A percentile compares a stretch with the other conserved stretches of the same genome.
phyloP scores from a whole-genome alignment of 208 protist genomes.

The Crithidia brevicula region DNA sequence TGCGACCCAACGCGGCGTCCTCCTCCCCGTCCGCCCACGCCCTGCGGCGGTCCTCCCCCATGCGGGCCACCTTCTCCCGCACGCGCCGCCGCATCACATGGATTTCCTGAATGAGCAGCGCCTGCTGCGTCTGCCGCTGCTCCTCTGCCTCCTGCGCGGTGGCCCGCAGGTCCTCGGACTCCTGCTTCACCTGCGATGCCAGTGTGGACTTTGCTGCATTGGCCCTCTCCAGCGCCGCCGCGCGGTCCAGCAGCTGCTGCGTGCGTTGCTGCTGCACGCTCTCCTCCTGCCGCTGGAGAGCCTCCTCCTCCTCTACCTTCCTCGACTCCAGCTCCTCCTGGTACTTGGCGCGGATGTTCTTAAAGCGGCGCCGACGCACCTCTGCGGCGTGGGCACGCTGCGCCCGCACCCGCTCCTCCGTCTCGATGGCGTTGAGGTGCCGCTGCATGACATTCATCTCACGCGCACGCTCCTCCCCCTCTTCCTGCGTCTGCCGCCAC shows the following conservation, averaged over 20 bases:
- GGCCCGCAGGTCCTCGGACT: constrained; percentile 44
- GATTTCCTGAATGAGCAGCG: constrained; percentile 68
- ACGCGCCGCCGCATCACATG: constrained; percentile 56
- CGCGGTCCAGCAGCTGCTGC: constrained; percentile 36
- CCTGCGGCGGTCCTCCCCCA: constrained; percentile 28
- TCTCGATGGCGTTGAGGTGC: constrained; percentile 49
- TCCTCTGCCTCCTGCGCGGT: constrained; percentile 45
- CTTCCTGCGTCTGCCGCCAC: constrained; percentile 57
- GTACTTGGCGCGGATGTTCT: constrained; percentile 22
- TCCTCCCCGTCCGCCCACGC: constrained; percentile 21
- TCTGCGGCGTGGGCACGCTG: constrained; percentile 27
- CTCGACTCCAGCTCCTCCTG: constrained; percentile 15
- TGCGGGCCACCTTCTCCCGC: constrained; percentile 32
- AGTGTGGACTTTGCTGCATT: constrained; percentile 28
- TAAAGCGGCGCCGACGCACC: constrained; percentile 23
- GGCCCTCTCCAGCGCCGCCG: constrained; percentile 31
- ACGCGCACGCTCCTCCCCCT: constrained; percentile 31
- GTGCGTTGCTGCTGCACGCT: constrained; percentile 33
- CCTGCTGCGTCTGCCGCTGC: constrained; percentile 40
- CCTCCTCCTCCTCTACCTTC: constrained; percentile 13
- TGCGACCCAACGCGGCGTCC: constrained; percentile 29
- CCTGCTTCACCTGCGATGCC: constrained; percentile 42
- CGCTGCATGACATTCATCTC: constrained; percentile 37
- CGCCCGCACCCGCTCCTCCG: constrained; percentile 28
- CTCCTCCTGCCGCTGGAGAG: constrained; percentile 18